Percentiles rank a stretch among this genome's conserved stretches.
phyloP scores from a whole-genome alignment of 169 alveolate genomes.

The Cryptosporidium ubiquitum region DNA sequence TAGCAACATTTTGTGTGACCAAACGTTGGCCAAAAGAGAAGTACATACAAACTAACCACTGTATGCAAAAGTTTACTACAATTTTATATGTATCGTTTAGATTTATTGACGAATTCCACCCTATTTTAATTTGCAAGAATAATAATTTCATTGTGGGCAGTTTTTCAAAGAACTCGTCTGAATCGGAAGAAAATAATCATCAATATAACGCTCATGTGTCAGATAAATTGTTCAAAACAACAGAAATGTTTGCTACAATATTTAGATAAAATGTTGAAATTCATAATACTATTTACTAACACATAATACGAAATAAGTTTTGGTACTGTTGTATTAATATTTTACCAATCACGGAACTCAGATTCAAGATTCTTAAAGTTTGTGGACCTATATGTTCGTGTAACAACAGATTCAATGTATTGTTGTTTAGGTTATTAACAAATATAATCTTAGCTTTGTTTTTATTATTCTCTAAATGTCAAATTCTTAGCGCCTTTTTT shows the following conservation, averaged over 20 bases:
- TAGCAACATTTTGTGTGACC: slow-evolving; percentile 54
- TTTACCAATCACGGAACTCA: too few species aligned
- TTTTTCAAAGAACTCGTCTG: neutral
- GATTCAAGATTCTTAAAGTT: neutral
- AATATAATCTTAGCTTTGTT: neutral
- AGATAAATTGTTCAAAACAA: slow-evolving; percentile 1
- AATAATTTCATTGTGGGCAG: neutral
- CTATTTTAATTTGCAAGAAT: slow-evolving; percentile 25
- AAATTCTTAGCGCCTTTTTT: slow-evolving; percentile 24
- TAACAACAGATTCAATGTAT: too few species aligned
- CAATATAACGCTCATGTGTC: neutral
- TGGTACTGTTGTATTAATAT: too few species aligned
- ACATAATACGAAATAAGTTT: too few species aligned
- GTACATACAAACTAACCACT: neutral
- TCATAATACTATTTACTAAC: neutral
- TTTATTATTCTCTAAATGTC: neutral
- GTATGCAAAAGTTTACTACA: slow-evolving; percentile 38
- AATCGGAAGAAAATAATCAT: neutral
- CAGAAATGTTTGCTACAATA: slow-evolving; percentile 56
- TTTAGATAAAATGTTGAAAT: slow-evolving; percentile 2
- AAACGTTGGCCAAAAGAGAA: slow-evolving; percentile 17
- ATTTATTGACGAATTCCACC: neutral
- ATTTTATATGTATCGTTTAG: slow-evolving; percentile 39
- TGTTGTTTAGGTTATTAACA: neutral
- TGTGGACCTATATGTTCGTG: neutral